Base-by-base conservation (phyloP, 163 green algal species). In the Trebouxiophyceae sp. region DNA sequence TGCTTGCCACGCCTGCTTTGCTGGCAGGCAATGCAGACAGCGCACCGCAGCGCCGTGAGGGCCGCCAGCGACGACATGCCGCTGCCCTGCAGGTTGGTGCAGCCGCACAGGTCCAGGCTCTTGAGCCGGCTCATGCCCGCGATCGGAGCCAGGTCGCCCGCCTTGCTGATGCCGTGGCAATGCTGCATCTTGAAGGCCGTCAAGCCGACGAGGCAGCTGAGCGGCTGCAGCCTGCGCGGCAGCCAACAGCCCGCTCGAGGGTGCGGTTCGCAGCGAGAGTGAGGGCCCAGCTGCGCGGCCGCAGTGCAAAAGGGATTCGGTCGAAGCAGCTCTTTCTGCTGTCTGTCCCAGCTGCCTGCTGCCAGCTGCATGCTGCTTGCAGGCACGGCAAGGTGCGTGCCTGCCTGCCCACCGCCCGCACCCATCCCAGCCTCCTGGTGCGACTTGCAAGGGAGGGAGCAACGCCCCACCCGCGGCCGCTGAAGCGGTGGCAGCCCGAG, bases 161-260 rank as follows among this genome's bases (percentile, higher is more conserved):
- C 63, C 63, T 24, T 44, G 26, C 45, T 32, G 26, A 66, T 57
- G 24, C 60, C 60, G 23, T 19, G 34, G 75, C 75, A 81, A 61
- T 81, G 69, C 69, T 81, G 67, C 60, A 81, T 60, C 64, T 67
- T 69, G 30, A 66, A 58, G 39, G n/a, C 33, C 27, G 47, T 58
- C 6, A 71, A 64, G 12, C n/a, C 32, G 8, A 54, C 22, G 34
- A 71, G 59, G 1, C 28, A 7, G 12, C 23, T 4, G 45, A 81
- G 63, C 33, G 71, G 66, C 26, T 24, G 54, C 45, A 81, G 58
- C n/a, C 60, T 67, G 60, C 60, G n/a, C n/a, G n/a, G n/a, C n/a
- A n/a, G n/a, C n/a, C n/a, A n/a, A n/a, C n/a, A n/a, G n/a, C n/a
- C n/a, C n/a, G n/a, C n/a, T n/a, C n/a, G n/a, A n/a, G n/a, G n/a